Percentiles rank a stretch among this genome's conserved stretches.
These are phyloP conservation scores for Cercospora zeina DNA, from an alignment of 2,329 filamentous ascomycete genomes.

Conservation along the genomic window DNA sequence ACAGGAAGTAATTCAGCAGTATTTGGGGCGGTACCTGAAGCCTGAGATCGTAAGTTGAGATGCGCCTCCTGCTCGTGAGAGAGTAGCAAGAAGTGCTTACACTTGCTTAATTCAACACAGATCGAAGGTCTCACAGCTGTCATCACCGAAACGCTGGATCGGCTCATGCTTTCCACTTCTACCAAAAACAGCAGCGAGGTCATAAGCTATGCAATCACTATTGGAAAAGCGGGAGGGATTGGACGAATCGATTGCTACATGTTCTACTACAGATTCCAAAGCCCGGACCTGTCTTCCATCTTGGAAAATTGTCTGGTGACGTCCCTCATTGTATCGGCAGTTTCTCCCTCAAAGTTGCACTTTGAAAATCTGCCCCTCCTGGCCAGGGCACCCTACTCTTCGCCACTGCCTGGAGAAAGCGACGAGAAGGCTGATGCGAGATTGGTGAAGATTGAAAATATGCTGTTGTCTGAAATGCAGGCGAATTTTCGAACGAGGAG, in stretches of 20 bases:
- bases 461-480: constrained; percentile 10
- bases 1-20: constrained; percentile 13
- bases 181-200: constrained; percentile 20
- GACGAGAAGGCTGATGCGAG: constrained; percentile 5
- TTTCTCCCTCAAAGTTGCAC: constrained; percentile 12
- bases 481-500: not conserved
- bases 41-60: constrained; percentile 14
- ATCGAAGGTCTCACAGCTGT: constrained; percentile 19
- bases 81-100: not conserved
- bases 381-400: constrained; percentile 14
- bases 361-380: constrained; percentile 5
- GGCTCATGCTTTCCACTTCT: constrained; percentile 8
- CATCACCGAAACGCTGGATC: not conserved
- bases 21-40: constrained; percentile 9
- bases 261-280: constrained; percentile 23
- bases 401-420: constrained; percentile 12
- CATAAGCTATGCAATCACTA: constrained; percentile 19
- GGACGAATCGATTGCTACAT: constrained; percentile 23
- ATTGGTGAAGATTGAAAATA: constrained; percentile 9
- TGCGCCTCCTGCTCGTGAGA: not conserved
- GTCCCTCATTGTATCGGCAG: constrained; percentile 15
- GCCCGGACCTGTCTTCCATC: constrained; percentile 4
- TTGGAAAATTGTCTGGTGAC: constrained; percentile 21
- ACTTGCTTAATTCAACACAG: not conserved
- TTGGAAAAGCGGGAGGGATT: constrained; percentile 16